Evolutionary conservation across 176 grass and related monocot genomes (phyloP), one percentile per base, ranked within the genome.

Genomic region (Rhynchospora tenuis): DNA sequence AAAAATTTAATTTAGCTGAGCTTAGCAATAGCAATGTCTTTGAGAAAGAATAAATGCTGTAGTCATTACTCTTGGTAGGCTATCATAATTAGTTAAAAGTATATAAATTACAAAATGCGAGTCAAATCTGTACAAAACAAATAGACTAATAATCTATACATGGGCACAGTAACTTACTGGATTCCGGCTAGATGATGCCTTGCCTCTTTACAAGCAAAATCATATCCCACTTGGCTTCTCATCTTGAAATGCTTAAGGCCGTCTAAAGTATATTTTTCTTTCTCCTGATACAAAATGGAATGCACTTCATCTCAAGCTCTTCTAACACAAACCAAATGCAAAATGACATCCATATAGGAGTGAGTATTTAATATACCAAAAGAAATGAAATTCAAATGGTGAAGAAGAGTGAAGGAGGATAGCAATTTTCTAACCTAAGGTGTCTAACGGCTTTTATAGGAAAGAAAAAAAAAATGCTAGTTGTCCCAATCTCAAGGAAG

Each of bases 351-450:
- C 16, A 80, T 52, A 15, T 50, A 23, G 14, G 20, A 33, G 27
- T 44, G 55, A 57, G 28, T 43, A 22, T 42, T 61, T 23, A 80
- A 50, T 51, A 16, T 27, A 74, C 44, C 10, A 16, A 52, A 26
- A 11, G 22, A 74, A 45, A 44, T 74, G 51, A 45, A 74, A 13
- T 52, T 52, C 51, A 74, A 51, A 74, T 74, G 51, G 71, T 27
- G 20, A 52, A 74, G n/a, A 26, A 24, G 5, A 22, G 20, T 51
- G 45, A 24, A 61, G 59, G 1, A 52, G 47, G 71, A 16, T 6
- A 73, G 45, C 71, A 74, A 27, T 74, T 74, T 73, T 74, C 71
- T 74, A 74, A 74, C 71, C 46, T 71, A 71, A 74, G 45, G 45
- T 52, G 22, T 74, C 45, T 14, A 52, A 71, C n/a, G 71, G 71